Evolutionary conservation across 352 stramenopile species (phyloP).

Genomic region (Plasmopara muralis): DNA sequence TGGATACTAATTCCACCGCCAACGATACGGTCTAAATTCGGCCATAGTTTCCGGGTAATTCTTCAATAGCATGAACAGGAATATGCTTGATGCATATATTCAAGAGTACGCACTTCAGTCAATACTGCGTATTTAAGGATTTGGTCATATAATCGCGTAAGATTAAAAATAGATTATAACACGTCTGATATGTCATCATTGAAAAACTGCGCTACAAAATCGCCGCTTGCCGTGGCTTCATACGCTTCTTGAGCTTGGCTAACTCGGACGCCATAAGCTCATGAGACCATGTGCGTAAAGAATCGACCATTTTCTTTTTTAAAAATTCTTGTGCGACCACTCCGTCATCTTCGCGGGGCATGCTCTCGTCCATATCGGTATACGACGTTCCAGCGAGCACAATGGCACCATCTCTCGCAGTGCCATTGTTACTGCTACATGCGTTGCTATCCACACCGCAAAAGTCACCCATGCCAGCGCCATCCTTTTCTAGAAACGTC

Average conservation of each 20-base stretch:
- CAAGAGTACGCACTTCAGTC: too few species aligned
- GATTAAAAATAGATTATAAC: too few species aligned
- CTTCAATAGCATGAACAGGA: too few species aligned
- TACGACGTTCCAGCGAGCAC: slow-evolving; percentile 24
- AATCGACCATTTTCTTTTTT: slow-evolving; percentile 76
- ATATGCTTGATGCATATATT: too few species aligned
- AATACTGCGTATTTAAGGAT: too few species aligned
- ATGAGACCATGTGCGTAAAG: slow-evolving; percentile 58
- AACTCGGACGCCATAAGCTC: slow-evolving; percentile 65
- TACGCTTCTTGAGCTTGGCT: slow-evolving; percentile 58
- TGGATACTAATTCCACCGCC: too few species aligned
- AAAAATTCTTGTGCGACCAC: slow-evolving; percentile 47
- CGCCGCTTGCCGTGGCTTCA: slow-evolving; percentile 54
- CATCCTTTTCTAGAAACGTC: slow-evolving; percentile 59
- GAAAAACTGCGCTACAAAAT: slow-evolving; percentile 28
- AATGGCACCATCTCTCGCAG: slow-evolving; percentile 11
- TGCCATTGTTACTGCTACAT: slow-evolving; percentile 15
- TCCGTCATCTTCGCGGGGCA: slow-evolving; percentile 27
- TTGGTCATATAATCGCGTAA: too few species aligned
- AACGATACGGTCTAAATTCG: too few species aligned
- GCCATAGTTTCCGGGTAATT: too few species aligned
- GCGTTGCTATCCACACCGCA: slow-evolving; percentile 11
- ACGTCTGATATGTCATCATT: too few species aligned
- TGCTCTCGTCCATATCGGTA: slow-evolving; percentile 29
- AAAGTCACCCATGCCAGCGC: slow-evolving; percentile 21